Conservation (phyloP, 352 stramenopile genomes). For the Globisporangium orthogonon region DNA sequence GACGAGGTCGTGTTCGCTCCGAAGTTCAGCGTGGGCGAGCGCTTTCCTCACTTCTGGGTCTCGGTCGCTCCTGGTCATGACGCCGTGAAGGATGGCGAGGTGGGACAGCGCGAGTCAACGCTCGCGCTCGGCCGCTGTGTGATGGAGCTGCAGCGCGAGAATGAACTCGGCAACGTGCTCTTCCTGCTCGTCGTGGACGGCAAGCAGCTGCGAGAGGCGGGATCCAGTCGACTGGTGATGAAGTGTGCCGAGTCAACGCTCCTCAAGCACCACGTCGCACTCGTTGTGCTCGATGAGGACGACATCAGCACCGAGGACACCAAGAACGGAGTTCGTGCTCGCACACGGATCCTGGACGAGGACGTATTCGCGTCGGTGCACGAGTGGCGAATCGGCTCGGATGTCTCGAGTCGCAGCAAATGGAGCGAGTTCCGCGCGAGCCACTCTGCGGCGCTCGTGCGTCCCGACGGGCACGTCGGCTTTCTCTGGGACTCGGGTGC, state of each 20-base stretch:
- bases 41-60: constrained; percentile 70
- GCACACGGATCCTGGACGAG: neutral
- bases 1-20: constrained; percentile 29
- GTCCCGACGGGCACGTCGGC: constrained; percentile 78
- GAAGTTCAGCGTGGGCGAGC: constrained; percentile 39
- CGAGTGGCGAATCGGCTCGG: constrained; percentile 22
- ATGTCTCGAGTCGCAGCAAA: constrained; percentile 15
- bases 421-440: constrained; percentile 34
- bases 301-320: constrained; percentile 8
- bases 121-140: constrained; percentile 28
- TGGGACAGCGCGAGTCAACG: constrained; percentile 31
- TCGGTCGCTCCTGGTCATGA: constrained; percentile 3
- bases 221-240: neutral
- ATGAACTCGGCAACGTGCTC: constrained; percentile 30
- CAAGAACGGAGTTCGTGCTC: neutral
- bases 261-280: constrained; percentile 30
- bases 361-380: constrained; percentile 23
- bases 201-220: constrained; percentile 8
- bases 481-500: constrained; percentile 32
- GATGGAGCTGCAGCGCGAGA: constrained; percentile 11
- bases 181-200: constrained; percentile 52
- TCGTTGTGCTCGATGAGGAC: constrained; percentile 27
- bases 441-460: constrained; percentile 47
- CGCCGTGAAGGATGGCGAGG: neutral
- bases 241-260: neutral